Percentiles rank a stretch among this genome's conserved stretches.
Evolutionary conservation across 106 monocot genomes (phyloP).

Genomic region (Phalaenopsis aphrodite): DNA sequence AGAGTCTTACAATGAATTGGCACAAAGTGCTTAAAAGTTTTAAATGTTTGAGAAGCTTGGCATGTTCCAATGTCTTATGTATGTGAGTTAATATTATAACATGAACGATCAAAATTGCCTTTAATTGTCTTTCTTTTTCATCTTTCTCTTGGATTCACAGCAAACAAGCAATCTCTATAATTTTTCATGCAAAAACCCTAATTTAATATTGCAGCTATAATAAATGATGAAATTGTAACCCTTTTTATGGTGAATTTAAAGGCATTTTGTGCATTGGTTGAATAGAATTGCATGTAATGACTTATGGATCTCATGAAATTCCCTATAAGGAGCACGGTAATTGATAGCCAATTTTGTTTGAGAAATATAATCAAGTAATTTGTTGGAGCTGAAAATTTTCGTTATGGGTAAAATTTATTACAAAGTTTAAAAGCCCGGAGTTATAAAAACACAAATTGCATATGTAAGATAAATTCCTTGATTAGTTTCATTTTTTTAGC

Average conservation of each 20-base stretch:
- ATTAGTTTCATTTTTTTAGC: neutral
- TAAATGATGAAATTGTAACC: neutral
- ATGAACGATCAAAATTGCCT: too few relatives aligned
- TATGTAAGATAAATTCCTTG: neutral
- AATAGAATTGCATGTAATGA: neutral
- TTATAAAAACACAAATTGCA: neutral
- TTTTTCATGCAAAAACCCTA: neutral
- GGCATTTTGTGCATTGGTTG: neutral
- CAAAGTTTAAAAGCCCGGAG: neutral
- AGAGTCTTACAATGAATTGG: too few relatives aligned
- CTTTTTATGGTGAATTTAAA: neutral
- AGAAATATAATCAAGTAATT: neutral
- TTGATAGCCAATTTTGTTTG: neutral
- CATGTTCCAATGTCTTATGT: too few relatives aligned
- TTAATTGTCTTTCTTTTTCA: neutral
- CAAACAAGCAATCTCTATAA: neutral
- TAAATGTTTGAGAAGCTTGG: too few relatives aligned
- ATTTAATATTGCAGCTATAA: neutral
- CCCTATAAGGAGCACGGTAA: neutral
- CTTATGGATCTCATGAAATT: neutral
- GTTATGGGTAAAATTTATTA: neutral
- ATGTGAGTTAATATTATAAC: too few relatives aligned
- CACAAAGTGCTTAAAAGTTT: too few relatives aligned
- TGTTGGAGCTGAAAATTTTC: neutral
- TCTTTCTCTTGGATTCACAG: neutral